Evolutionary conservation across 1,139 yeast species (phyloP), one percentile per base, ranked within the genome.

Genomic region (Sugiyamaella castrensis): DNA sequence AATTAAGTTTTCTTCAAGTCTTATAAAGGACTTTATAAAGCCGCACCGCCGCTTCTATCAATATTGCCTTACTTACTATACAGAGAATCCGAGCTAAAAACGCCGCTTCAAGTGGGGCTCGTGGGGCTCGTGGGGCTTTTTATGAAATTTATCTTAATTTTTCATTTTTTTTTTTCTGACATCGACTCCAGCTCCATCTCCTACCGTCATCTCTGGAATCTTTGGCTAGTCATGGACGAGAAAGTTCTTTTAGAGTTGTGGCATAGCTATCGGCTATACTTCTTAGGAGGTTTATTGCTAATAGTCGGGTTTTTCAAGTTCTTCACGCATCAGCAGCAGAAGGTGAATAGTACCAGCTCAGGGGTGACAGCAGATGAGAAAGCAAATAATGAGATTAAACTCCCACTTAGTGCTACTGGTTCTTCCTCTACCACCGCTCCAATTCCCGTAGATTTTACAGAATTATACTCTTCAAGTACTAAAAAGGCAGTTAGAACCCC

Each of bases 371-470:
- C 46, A 10, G n/a, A 16, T 16, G 46, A 45, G 35, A 33, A 24
- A 28, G 36, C 37, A 12, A 27, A 27, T 13, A n/a, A n/a, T n/a
- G n/a, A n/a, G n/a, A n/a, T n/a, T n/a, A 27, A 16, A 38, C 26
- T 33, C 26, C 46, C 30, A 11, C 8, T 40, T 24, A 12, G 43
- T 32, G 26, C 38, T 33, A 30, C 48, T 11, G 38, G 29, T 10
- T 30, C 30, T 31, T 27, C 19, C 34, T 24, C 41, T 8, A 6
- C 34, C 8, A 26, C 39, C n/a, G 51, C 47, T 7, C 62, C 66
- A 15, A 50, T 71, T 29, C 71, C 76, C 3, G 67, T 73, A 16
- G 78, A 74, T 54, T 74, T 73, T 60, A 74, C 78, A 1, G 60
- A 39, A 13, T n/a, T 44, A 15, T 40, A 71, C 8, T 55, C 68